Base-by-base conservation (phyloP, 73 alveolate species). In the Halteria grandinella region DNA sequence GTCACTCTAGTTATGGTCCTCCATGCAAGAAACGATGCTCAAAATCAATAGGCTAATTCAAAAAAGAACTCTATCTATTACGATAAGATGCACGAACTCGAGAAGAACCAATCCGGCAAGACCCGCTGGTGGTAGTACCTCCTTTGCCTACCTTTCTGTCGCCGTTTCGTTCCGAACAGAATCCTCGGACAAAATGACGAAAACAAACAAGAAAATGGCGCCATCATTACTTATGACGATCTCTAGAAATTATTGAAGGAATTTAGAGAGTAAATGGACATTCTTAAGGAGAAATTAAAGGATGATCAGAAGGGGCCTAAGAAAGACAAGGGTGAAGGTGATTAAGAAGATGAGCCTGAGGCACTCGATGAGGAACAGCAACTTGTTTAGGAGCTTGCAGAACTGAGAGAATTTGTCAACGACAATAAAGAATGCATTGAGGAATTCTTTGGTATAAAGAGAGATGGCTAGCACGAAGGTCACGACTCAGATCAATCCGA, bases 21-120 rank as follows among this genome's bases (percentile, higher is more conserved):
- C 41, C 79, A 75, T 23, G 39, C 53, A 50, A 32, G 79, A 27
- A 70, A 69, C 31, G 55, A 66, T 51, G 86, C 86, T 8, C 36
- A 57, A 33, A 57, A 57, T 20, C 11, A 12, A 29, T 29, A 55
- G 36, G 27, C 80, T 31, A 33, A 37, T 49, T 17, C 4, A 28
- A 55, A 70, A 55, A 55, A 54, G 79, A 25, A n/a, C 39, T 24
- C 24, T 24, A 8, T 29, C 14, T 27, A 37, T 60, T 29, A 37
- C 58, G 79, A 73, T 12, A 57, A 28, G 27, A 21, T 73, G 41
- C 20, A 54, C 29, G 34, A 73, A 29, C 1, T 31, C 40, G 62
- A 54, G 70, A 17, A 60, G 53, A 64, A 23, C 21, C 37, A 40
- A 17, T 10, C 3, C n/a, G 29, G 25, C 7, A 54, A 12, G 18